These are phyloP conservation scores for Rosa chinensis DNA, from an alignment of 306 rosid genomes.

Conservation along the genomic window DNA sequence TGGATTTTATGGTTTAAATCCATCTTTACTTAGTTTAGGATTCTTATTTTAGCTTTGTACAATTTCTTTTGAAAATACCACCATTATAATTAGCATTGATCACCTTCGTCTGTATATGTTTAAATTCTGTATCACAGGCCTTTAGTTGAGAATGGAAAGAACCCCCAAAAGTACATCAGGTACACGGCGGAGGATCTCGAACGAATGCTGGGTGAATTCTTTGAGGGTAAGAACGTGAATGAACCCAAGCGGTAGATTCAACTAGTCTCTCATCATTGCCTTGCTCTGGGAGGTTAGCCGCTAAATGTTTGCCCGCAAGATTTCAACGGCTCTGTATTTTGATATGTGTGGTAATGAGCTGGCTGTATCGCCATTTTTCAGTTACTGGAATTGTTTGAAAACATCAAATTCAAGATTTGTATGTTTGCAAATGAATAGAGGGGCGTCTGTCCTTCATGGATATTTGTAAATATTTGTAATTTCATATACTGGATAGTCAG, in stretches of 20 bases:
- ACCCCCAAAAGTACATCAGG: constrained; percentile 78
- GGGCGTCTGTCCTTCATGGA: background rate
- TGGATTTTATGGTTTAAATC: background rate
- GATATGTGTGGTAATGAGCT: background rate
- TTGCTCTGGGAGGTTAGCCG: background rate
- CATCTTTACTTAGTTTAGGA: background rate
- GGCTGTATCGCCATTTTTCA: background rate
- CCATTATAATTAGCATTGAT: background rate
- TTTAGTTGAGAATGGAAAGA: constrained; percentile 83
- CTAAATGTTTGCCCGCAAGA: background rate
- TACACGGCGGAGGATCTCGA: constrained; percentile 88
- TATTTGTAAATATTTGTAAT: constrained; percentile 20
- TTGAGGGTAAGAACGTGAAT: constrained; percentile 77
- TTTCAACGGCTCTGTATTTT: constrained; percentile 6
- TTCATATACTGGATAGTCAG: background rate
- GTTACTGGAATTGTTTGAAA: background rate
- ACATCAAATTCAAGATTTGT: background rate
- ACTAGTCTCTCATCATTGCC: background rate
- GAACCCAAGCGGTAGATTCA: constrained; percentile 59
- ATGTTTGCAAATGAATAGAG: constrained; percentile 7
- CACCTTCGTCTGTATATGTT: background rate
- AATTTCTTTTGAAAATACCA: background rate
- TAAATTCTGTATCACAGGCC: constrained; percentile 47
- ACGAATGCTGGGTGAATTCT: constrained; percentile 90
- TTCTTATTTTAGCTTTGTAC: background rate